Percentiles rank a stretch among this genome's conserved stretches.
Conservation (phyloP, 148 eudicot species). For the Rhododendron henanense region DNA sequence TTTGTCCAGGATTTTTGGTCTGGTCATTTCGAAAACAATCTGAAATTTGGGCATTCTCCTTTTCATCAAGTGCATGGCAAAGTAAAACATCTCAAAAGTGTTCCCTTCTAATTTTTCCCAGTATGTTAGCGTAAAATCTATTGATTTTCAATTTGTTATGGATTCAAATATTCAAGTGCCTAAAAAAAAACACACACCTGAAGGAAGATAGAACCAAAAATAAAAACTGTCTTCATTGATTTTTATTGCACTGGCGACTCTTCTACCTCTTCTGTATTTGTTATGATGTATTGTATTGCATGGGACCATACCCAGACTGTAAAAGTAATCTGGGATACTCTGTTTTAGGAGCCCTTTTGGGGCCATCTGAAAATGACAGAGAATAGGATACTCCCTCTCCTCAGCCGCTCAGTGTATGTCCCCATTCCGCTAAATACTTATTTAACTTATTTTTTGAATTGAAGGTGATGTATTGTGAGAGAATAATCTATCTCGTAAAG, state of each 20-base stretch:
- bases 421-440: too few relatives aligned
- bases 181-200: background rate
- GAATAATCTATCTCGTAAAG: too few relatives aligned
- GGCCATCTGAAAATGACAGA: background rate
- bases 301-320: background rate
- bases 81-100: background rate
- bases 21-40: background rate
- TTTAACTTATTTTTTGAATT: too few relatives aligned
- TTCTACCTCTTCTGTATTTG: constrained; percentile 1
- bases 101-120: background rate
- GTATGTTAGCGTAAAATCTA: background rate
- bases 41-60: background rate
- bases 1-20: background rate
- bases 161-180: background rate
- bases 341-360: background rate
- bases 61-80: background rate
- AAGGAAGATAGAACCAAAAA: background rate
- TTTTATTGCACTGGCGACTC: background rate
- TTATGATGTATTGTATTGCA: background rate
- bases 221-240: background rate
- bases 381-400: background rate
- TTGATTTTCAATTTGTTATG: background rate
- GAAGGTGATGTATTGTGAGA: too few relatives aligned
- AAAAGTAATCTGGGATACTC: background rate
- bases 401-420: background rate